Base-by-base conservation (phyloP, 2,329 filamentous ascomycete species). In the Colletotrichum melonis region DNA sequence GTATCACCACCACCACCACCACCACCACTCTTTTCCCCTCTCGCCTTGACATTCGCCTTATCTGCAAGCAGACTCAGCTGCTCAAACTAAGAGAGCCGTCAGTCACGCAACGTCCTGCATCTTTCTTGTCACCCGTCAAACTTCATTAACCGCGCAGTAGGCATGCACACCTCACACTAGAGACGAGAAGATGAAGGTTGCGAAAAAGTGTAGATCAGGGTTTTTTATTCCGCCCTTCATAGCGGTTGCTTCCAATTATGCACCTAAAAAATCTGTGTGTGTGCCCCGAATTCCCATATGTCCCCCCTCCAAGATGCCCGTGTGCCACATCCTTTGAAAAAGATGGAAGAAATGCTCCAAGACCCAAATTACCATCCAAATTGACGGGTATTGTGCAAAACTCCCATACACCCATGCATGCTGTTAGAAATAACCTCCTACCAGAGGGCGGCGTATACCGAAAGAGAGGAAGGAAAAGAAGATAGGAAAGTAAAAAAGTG, bases 371-470 rank as follows among this genome's bases (percentile, higher is more conserved):
- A 54, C 69, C 64, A 65, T 65, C 46, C 70, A 42, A 58, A 70
- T 32, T 57, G 66, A 70, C 12, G 55, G 60, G 67, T 65, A 54
- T 70, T 62, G 42, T 70, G 46, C 60, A 42, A 62, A 57, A 70
- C 55, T 70, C 67, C 46, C 59, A 64, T 55, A 16, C 14, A 30
- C 60, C 42, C 60, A 65, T 70, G 70, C 60, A 65, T 70, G 70
- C 60, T 28, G 38, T 26, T 19, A 26, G 26, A 42, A 9, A 24
- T 63, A 30, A 32, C 22, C 59, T 32, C 64, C 64, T 68, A 28
- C 64, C 59, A 52, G 54, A 69, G 58, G 42, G 52, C n/a, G 52
- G 49, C 69, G 65, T 63, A 7, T 65, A 70, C n/a, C 63, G n/a
- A 57, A 56, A 63, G 54, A 59, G 64, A 42, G 35, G 4, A 67